A percentile compares a stretch with the other conserved stretches of the same genome.
Conservation (phyloP, 75 land plant genomes). For the Adiantum capillusveneris region DNA sequence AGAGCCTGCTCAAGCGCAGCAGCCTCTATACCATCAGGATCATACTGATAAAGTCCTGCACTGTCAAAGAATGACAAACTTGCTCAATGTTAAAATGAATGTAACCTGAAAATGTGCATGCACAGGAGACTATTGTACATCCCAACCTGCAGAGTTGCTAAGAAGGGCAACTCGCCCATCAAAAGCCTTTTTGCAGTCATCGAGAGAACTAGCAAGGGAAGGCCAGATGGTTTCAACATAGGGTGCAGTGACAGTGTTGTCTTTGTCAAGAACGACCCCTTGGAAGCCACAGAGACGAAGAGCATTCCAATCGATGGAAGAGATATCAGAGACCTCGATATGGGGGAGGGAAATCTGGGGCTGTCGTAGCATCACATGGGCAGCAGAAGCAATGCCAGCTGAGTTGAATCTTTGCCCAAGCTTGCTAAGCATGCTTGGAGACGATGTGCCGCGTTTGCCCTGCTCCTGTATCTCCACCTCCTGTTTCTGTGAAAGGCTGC, state of each 20-base stretch:
- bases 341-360: conserved; percentile 60
- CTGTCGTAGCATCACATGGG: conserved; percentile 25
- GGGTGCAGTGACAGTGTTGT: conserved; percentile 91
- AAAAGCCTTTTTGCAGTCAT: conserved; percentile 56
- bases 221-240: conserved; percentile 64
- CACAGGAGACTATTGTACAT: too few relatives aligned
- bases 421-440: conserved; percentile 10
- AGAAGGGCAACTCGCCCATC: conserved; percentile 58
- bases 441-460: too few relatives aligned
- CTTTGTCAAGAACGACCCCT: conserved; percentile 96
- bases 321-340: conserved; percentile 55
- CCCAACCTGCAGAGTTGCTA: conserved; percentile 89
- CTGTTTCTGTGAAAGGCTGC: too few relatives aligned
- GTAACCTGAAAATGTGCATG: too few relatives aligned
- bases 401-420: conserved; percentile 71
- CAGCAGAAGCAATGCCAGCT: conserved; percentile 46
- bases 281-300: conserved; percentile 53
- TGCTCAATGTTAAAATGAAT: neutral
- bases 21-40: conserved; percentile 76
- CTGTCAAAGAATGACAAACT: conserved; percentile 5
- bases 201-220: conserved; percentile 38
- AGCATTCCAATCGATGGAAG: conserved; percentile 78
- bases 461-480: too few relatives aligned
- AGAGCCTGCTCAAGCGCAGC: conserved; percentile 56
- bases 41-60: conserved; percentile 76